Conservation (phyloP, 306 rosid species). For the Vicia sativa region DNA sequence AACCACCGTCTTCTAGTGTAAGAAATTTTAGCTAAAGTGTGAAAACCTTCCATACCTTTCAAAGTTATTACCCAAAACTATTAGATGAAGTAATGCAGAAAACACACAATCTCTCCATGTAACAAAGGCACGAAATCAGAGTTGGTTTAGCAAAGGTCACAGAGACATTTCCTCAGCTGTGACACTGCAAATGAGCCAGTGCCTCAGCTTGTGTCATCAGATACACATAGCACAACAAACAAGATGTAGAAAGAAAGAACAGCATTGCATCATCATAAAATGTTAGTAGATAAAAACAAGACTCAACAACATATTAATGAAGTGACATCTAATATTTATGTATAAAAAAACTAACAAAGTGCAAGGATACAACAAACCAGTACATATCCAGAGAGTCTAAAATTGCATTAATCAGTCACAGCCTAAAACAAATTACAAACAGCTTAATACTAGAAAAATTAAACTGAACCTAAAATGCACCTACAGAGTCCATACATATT, state of each 20-base stretch:
- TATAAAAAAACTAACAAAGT: conserved; percentile 35
- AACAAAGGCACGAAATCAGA: neutral
- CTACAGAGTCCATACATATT: conserved; percentile 86
- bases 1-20: too few relatives aligned
- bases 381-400: conserved; percentile 37
- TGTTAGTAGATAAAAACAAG: neutral
- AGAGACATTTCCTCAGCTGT: neutral
- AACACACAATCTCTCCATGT: neutral
- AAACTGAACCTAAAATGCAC: conserved; percentile 42
- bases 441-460: conserved; percentile 38
- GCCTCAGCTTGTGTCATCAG: neutral
- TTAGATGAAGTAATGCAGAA: neutral
- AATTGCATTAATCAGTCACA: conserved; percentile 51
- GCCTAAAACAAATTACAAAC: conserved; percentile 63
- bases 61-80: too few relatives aligned
- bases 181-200: neutral
- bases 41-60: too few relatives aligned
- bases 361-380: conserved; percentile 35
- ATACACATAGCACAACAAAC: neutral
- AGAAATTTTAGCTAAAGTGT: too few relatives aligned
- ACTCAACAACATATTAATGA: neutral
- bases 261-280: conserved; percentile 2
- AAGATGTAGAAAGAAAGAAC: neutral
- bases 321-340: conserved; percentile 30
- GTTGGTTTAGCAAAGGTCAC: neutral